Base-by-base conservation (phyloP, 768 basidiomycete species). In the Dentipellis sp. region DNA sequence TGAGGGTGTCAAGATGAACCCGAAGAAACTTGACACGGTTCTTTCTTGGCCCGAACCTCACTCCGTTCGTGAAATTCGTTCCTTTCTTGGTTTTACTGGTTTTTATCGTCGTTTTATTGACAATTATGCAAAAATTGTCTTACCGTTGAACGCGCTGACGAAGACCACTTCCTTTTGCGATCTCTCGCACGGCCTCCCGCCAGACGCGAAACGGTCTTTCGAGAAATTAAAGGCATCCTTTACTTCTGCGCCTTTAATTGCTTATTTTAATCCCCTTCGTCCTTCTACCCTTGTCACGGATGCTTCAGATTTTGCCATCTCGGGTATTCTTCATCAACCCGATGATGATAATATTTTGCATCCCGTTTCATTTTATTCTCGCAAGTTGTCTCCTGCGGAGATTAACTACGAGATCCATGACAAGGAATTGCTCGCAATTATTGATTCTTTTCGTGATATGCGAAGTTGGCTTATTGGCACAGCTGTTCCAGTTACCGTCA, bases 391-490 rank as follows among this genome's bases (percentile, higher is more conserved):
- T 0, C 51, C 55, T 0, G 65, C 71, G 0, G 74, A 81, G 62
- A 51, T 64, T 2, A 79, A 80, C 59, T 81, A 81, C 60, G 67
- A 74, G 17, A 69, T 70, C 36, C 66, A 75, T 54, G 69, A 82
- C 60, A 71, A 71, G 56, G 80, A 83, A 63, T 54, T 81, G 0
- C 68, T 80, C 2, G 75, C 77, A 0, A 75, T 81, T 23, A 68
- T 80, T n/a, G 35, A 64, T 29, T 67, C 68, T 0, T 58, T 77
- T 71, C 69, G 69, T 59, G 67, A 8, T 62, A 71, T 46, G 71
- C 53, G 65, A 0, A 58, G 66, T 12, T 72, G 65, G 52, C 63
- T 70, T 5, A 62, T 67, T 50, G 66, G 68, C 5, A 45, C 61
- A 0, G 11, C 21, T 0, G 2, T 34, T n/a, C 60, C 65, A 1